phyloP scores from a whole-genome alignment of 2,329 filamentous ascomycete genomes.

The Trichoderma sp. region DNA sequence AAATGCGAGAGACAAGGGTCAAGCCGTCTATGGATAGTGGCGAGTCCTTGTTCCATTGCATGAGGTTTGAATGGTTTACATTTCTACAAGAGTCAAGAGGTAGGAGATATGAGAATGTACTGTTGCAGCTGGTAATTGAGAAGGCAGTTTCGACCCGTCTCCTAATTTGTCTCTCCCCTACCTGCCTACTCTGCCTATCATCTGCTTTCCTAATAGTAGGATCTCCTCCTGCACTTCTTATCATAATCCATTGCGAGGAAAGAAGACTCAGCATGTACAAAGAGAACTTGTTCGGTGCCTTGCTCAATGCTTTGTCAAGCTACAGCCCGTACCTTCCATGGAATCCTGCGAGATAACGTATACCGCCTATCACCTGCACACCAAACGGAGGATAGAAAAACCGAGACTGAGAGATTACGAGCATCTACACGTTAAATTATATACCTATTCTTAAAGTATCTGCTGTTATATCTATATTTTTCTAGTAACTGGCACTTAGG shows the following conservation, averaged over 20 bases:
- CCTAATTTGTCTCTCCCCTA: neutral
- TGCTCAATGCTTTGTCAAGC: neutral
- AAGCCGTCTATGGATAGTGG: neutral
- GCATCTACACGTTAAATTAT: no score
- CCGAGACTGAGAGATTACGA: no score
- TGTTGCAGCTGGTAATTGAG: neutral
- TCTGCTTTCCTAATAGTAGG: neutral
- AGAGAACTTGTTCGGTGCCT: neutral
- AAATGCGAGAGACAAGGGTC: neutral
- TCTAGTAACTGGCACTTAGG: no score
- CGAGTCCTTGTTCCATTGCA: neutral
- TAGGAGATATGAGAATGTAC: neutral
- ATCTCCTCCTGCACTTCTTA: neutral
- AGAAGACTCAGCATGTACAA: neutral
- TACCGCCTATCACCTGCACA: neutral
- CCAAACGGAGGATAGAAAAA: no score
- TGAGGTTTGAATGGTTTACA: neutral
- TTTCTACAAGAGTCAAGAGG: neutral
- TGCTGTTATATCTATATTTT: no score
- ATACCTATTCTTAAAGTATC: no score
- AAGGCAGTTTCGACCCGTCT: neutral
- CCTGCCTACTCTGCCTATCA: neutral
- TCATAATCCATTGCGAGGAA: neutral
- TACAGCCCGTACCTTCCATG: neutral
- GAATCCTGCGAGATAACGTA: neutral